These are phyloP conservation scores for Mycena galericulata DNA, from an alignment of 768 basidiomycete species.

Conservation along the genomic window DNA sequence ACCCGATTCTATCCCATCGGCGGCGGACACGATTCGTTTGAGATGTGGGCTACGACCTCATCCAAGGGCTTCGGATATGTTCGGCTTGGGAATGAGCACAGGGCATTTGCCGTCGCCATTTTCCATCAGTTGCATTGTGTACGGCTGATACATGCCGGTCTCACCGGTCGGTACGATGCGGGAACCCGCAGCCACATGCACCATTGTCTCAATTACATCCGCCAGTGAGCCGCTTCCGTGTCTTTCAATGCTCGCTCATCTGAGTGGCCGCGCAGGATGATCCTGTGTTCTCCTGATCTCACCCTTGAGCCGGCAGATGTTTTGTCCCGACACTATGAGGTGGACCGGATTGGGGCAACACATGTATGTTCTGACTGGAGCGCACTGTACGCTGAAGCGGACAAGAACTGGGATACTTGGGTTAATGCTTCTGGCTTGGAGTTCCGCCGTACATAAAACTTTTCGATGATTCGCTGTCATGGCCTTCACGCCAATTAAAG, in stretches of 20 bases:
- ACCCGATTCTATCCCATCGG: constrained; percentile 43
- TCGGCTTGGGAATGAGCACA: constrained; percentile 44
- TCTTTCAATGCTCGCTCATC: neutral
- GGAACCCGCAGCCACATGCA: constrained; percentile 31
- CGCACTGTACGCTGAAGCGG: constrained; percentile 32
- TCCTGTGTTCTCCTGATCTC: constrained; percentile 36
- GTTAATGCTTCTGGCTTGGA: too few species aligned
- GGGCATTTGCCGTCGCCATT: constrained; percentile 46
- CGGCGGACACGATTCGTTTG: constrained; percentile 36
- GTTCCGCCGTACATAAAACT: too few species aligned
- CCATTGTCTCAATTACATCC: constrained; percentile 39
- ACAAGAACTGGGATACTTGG: constrained; percentile 32
- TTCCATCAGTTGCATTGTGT: constrained; percentile 52
- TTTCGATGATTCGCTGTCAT: too few species aligned
- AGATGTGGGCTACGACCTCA: constrained; percentile 43
- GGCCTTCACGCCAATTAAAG: too few species aligned
- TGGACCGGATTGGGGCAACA: constrained; percentile 34
- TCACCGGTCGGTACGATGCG: constrained; percentile 27
- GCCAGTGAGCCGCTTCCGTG: constrained; percentile 22
- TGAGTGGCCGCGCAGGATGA: neutral
- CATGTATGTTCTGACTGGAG: constrained; percentile 45
- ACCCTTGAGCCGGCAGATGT: constrained; percentile 37
- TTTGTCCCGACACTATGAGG: constrained; percentile 31
- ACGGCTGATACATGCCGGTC: constrained; percentile 35
- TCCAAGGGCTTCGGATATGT: constrained; percentile 45